Base-by-base conservation (phyloP, 2,329 filamentous ascomycete genomes). In the Akanthomyces uredinophilus region DNA sequence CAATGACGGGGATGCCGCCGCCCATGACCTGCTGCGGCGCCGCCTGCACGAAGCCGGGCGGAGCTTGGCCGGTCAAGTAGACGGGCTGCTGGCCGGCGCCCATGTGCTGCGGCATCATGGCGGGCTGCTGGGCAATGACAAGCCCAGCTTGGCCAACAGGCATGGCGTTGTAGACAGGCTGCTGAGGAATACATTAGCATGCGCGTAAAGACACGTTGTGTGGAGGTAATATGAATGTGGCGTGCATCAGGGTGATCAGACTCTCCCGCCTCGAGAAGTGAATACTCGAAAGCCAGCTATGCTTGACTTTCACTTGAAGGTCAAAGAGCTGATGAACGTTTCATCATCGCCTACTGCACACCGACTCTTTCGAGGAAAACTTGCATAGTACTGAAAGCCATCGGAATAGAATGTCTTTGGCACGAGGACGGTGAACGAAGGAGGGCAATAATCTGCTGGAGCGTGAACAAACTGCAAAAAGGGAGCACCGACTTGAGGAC, bases 321-420 rank as follows among this genome's bases (percentile, higher is more conserved):
- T 20, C 14, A 22, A 11, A 24, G 14, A 43, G 37, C 37, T 43
- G n/a, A 35, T 27, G 3, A 54, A 22, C 3, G 14, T 2, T 11
- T 43, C 37, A 20, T 29, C 37, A 29, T 43, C 7, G 3, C n/a
- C 22, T 29, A 24, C 20, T 43, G 52, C 52, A 29, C 37, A 41
- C 35, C 16, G 10, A 5, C 5, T 27, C 22, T 53, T 29, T 43
- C 18, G 39, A 46, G 46, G 37, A 10, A 41, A 37, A 78, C 75
- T 77, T 79, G 76, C 76, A 77, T 78, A 74, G 62, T 74, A 77
- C 35, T 68, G 68, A 62, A 70, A 73, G 50, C 69, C 69, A 60
- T 71, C 70, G 18, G 69, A 60, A 62, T 71, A 74, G 58, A 66
- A 68, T 6, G 71, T 71, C 67, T 72, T 73, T 60, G 73, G 73